These are phyloP conservation scores for Pseudogymnoascus sp. DNA, from an alignment of 2,329 filamentous ascomycete genomes.

Conservation along the genomic window DNA sequence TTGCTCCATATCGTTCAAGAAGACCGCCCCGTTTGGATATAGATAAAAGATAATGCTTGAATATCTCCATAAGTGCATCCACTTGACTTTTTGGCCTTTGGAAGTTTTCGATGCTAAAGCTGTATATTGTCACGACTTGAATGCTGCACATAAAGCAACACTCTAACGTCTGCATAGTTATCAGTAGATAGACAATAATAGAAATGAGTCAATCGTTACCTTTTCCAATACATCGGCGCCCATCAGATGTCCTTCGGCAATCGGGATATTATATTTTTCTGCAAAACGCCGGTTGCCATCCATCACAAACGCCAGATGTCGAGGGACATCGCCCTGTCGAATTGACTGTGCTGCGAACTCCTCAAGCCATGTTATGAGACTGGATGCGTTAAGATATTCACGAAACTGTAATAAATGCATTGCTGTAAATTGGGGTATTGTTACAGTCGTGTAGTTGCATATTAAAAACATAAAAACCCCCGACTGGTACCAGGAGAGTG, in stretches of 20 bases:
- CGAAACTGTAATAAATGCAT: too few species aligned
- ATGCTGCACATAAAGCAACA: background rate
- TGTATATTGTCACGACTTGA: background rate
- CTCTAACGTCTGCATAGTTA: too few species aligned
- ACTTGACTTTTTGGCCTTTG: background rate
- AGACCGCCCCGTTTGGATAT: background rate
- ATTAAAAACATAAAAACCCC: too few species aligned
- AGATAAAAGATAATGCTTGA: background rate
- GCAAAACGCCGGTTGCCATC: conserved; percentile 90
- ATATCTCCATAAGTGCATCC: background rate
- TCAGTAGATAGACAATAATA: background rate
- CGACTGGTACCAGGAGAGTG: too few species aligned
- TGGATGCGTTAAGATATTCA: too few species aligned
- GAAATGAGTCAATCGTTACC: conserved; percentile 35
- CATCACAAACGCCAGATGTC: conserved; percentile 94
- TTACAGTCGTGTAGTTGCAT: too few species aligned
- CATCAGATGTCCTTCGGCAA: conserved; percentile 83
- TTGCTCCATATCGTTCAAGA: background rate
- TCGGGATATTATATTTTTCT: conserved; percentile 78
- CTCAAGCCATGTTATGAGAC: conserved; percentile 57
- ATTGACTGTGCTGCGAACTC: conserved; percentile 78
- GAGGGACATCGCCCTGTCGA: conserved; percentile 77
- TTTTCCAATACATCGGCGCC: conserved; percentile 86
- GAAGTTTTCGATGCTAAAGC: background rate
- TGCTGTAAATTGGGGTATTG: too few species aligned